These are phyloP conservation scores for Tylopilus sp. DNA, from an alignment of 768 basidiomycete species.

Conservation along the genomic window DNA sequence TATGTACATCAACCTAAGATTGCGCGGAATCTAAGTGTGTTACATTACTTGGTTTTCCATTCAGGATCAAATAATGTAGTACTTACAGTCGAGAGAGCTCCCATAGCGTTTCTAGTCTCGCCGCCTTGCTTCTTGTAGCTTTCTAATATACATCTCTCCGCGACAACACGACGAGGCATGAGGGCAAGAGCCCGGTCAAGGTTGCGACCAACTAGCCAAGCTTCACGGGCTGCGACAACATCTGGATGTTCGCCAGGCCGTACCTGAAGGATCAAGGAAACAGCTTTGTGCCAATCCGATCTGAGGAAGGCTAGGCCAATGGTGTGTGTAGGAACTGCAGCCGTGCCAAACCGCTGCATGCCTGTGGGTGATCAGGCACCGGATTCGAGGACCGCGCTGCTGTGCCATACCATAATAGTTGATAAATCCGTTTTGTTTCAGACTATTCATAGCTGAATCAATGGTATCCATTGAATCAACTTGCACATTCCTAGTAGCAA, in stretches of 20 bases:
- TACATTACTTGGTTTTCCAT: slow-evolving; percentile 2
- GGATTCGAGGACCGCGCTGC: not conserved
- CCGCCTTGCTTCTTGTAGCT: slow-evolving; percentile 80
- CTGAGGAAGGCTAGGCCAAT: slow-evolving; percentile 89
- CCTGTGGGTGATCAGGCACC: slow-evolving; percentile 44
- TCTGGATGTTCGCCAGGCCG: slow-evolving; percentile 93
- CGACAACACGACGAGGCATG: slow-evolving; percentile 90
- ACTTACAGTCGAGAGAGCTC: slow-evolving; percentile 78
- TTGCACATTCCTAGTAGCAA: slow-evolving; percentile 68
- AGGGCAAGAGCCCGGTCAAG: slow-evolving; percentile 75
- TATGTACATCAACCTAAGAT: slow-evolving; percentile 94
- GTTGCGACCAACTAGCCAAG: slow-evolving; percentile 85
- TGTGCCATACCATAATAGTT: slow-evolving; percentile 84
- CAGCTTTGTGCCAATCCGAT: slow-evolving; percentile 87
- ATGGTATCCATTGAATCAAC: slow-evolving; percentile 70
- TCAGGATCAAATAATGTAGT: not conserved
- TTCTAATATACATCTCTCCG: slow-evolving; percentile 90
- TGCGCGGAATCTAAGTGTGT: slow-evolving; percentile 82
- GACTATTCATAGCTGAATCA: slow-evolving; percentile 68
- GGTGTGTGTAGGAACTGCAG: slow-evolving; percentile 90
- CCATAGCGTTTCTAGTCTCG: slow-evolving; percentile 80
- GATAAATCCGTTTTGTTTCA: slow-evolving; percentile 88
- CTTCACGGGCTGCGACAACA: slow-evolving; percentile 75
- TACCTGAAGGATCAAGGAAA: slow-evolving; percentile 74
- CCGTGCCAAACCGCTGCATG: slow-evolving; percentile 99